Base-by-base conservation (phyloP, 148 eudicot species). In the Salicornia ramosissima region DNA sequence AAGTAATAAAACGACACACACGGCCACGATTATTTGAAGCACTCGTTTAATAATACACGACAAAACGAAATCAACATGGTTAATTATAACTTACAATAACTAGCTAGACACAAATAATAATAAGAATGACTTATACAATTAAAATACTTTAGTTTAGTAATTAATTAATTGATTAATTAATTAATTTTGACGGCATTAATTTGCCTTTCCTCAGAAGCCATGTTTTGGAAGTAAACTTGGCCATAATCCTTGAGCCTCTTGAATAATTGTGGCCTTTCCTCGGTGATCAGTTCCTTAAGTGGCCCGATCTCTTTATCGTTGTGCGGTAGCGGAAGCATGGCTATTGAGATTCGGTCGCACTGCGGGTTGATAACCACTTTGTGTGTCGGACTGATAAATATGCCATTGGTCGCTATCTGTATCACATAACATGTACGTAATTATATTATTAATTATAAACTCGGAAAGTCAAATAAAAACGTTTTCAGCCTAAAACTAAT, bases 331-430 rank as follows among this genome's bases (percentile, higher is more conserved):
- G 50, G 29, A 34, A 75, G 80, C 72, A 75, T 64, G 4, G 82
- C 82, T 43, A 81, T 2, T 3, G 82, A 63, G 13, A 75, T 75
- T 51, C 79, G 67, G 49, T 75, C 75, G 14, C 66, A 71, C 30
- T 75, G 66, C n/a, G 66, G 69, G 62, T 72, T 81, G 45, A 74
- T 70, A 25, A 75, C 65, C 57, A 75, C 84, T 69, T 77, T 78
- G 77, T 81, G 84, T 30, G 51, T 24, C 10, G 82, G 82, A 64
- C 82, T 78, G 64, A 72, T 75, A 49, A 70, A 77, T 71, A 74
- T 71, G 33, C 81, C 79, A 34, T 77, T 81, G 22, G 74, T 77
- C 64, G 74, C 65, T 50, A 78, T 78, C 81, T 78, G 55, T 71
- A 57, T 12, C 29, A 47, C 18, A 46, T 46, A 0, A 13, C 50